phyloP scores from a whole-genome alignment of 1,284 basidiomycete genomes.

The Blastosporella zonata region DNA sequence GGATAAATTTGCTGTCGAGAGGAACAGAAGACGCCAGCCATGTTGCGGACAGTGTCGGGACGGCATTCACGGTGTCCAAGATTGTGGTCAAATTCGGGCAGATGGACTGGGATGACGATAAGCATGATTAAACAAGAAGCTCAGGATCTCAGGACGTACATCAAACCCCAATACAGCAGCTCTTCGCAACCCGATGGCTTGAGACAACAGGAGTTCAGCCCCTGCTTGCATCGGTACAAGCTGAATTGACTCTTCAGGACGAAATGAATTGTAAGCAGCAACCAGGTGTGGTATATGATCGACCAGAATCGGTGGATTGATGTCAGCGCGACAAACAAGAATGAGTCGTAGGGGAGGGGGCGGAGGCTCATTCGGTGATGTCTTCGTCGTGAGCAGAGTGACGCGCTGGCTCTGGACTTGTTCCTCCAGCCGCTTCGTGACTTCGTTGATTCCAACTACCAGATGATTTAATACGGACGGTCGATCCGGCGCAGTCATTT shows the following conservation, averaged over 20 bases:
- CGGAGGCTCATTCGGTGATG: conserved; percentile 10
- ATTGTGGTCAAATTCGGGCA: conserved; percentile 39
- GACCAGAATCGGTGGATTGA: conserved; percentile 69
- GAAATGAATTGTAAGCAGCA: conserved; percentile 63
- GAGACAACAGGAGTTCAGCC: conserved; percentile 65
- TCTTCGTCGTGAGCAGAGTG: conserved; percentile 20
- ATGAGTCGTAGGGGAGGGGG: conserved; percentile 39
- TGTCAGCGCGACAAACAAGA: conserved; percentile 68
- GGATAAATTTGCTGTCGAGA: conserved; percentile 43
- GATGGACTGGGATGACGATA: conserved; percentile 27
- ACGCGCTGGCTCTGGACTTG: conserved; percentile 39
- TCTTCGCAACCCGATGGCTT: conserved; percentile 63
- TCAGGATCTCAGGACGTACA: conserved; percentile 27
- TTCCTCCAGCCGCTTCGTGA: conserved; percentile 71
- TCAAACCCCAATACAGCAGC: conserved; percentile 67
- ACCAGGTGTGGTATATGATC: conserved; percentile 73
- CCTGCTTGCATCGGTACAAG: conserved; percentile 72
- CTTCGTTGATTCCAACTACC: conserved; percentile 75
- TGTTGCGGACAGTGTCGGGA: conserved; percentile 55
- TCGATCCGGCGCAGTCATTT: conserved; percentile 14
- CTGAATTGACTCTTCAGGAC: conserved; percentile 36
- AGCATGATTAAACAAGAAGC: conserved; percentile 1
- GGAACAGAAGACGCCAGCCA: conserved; percentile 48
- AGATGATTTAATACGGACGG: conserved; percentile 52
- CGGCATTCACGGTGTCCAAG: conserved; percentile 38